Conservation (phyloP, 495 filamentous ascomycete genomes). For the Jackrogersella minutella region DNA sequence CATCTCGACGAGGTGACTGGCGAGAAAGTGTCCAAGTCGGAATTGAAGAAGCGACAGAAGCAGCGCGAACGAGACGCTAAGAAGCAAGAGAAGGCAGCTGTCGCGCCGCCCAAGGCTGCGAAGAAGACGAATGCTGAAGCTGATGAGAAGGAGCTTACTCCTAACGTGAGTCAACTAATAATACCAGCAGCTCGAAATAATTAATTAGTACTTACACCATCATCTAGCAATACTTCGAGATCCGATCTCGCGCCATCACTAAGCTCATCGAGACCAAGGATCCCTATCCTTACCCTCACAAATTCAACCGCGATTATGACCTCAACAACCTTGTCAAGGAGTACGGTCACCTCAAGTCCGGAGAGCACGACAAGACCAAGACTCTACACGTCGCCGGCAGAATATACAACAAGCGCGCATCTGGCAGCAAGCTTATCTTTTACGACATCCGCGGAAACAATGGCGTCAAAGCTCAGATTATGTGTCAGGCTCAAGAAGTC, state of each 20-base stretch:
- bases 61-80: constrained; percentile 81
- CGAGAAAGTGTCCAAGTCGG: constrained; percentile 84
- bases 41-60: constrained; percentile 97
- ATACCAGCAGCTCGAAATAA: too few species aligned
- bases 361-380: constrained; percentile 77
- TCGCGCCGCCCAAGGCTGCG: constrained; percentile 70
- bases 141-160: constrained; percentile 80
- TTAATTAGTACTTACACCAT: constrained; percentile 3
- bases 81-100: constrained; percentile 86
- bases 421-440: constrained; percentile 87
- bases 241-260: constrained; percentile 84
- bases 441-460: constrained; percentile 77
- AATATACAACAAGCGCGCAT: constrained; percentile 86
- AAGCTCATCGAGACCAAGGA: constrained; percentile 81
- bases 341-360: constrained; percentile 80
- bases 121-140: constrained; percentile 77
- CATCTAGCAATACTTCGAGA: constrained; percentile 93
- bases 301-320: constrained; percentile 87
- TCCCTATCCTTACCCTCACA: constrained; percentile 95
- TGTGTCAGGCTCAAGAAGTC: constrained; percentile 83
- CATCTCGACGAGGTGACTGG: constrained; percentile 85
- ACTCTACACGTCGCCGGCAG: constrained; percentile 79
- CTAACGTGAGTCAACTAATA: constrained; percentile 64
- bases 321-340: constrained; percentile 78
- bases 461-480: constrained; percentile 85